A percentile compares a stretch with the other conserved stretches of the same genome.
phyloP scores from a whole-genome alignment of 1,139 yeast genomes.

The Magnusiomyces sp. region DNA sequence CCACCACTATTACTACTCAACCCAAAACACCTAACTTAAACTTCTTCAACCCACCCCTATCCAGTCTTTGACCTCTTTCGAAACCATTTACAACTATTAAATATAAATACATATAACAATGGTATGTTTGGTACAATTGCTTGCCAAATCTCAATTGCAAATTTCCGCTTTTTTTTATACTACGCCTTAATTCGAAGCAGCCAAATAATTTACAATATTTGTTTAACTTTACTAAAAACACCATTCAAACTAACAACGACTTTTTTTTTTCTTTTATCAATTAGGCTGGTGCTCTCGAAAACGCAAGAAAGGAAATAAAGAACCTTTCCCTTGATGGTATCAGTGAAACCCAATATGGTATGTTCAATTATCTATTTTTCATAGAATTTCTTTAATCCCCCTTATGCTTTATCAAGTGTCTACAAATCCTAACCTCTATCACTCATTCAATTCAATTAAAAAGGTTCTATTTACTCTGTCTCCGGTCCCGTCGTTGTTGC shows the following conservation, averaged over 20 bases:
- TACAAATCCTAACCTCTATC: not conserved
- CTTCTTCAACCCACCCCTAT: not conserved
- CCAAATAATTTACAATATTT: not conserved
- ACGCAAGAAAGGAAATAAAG: conserved; percentile 89
- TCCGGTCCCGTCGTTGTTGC: conserved; percentile 98
- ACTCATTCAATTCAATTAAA: not conserved
- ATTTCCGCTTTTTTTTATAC: not conserved
- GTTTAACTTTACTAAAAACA: not conserved
- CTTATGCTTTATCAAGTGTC: not conserved
- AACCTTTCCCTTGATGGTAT: conserved; percentile 74
- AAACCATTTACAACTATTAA: not conserved
- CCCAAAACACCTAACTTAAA: not conserved
- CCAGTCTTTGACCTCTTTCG: not conserved
- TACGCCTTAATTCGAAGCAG: not conserved
- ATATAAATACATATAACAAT: not conserved
- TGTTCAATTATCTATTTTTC: conserved; percentile 19
- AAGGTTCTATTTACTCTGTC: conserved; percentile 65
- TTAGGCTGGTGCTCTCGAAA: conserved; percentile 92
- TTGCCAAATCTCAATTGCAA: not conserved
- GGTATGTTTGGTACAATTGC: not conserved
- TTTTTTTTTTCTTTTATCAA: conserved; percentile 2
- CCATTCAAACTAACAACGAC: not conserved
- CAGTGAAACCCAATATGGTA: conserved; percentile 74
- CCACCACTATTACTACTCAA: not conserved
- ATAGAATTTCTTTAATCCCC: not conserved